Evolutionary conservation across 2,329 filamentous ascomycete species (phyloP).

Genomic region (Pezicula carpinea): DNA sequence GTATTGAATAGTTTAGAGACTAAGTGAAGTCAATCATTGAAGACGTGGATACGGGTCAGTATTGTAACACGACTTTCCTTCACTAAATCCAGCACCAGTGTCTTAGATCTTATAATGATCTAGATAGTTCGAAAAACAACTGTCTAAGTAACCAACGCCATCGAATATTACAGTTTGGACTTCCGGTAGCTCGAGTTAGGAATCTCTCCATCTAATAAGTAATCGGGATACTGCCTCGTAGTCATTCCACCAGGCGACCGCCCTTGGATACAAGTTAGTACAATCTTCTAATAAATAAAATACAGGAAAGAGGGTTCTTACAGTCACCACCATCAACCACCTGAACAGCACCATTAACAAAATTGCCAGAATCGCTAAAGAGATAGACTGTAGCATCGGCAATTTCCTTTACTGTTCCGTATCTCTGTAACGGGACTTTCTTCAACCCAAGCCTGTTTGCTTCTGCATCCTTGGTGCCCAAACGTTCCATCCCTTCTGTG

Average conservation of each 20-base stretch:
- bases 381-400: constrained; percentile 88
- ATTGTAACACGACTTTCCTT: too few species aligned
- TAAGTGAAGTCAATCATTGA: too few species aligned
- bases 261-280: not conserved
- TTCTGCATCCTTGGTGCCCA: constrained; percentile 32
- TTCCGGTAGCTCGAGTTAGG: constrained; percentile 1
- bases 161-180: not conserved
- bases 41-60: too few species aligned
- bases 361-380: constrained; percentile 81
- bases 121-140: too few species aligned
- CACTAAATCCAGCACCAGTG: too few species aligned
- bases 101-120: too few species aligned
- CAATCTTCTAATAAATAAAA: not conserved
- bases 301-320: not conserved
- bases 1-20: too few species aligned
- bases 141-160: too few species aligned
- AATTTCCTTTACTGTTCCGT: constrained; percentile 80
- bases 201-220: not conserved
- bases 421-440: constrained; percentile 67
- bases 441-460: constrained; percentile 24
- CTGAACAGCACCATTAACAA: constrained; percentile 76
- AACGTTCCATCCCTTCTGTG: constrained; percentile 74
- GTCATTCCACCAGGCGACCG: constrained; percentile 1
- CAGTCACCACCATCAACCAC: constrained; percentile 59
- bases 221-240: not conserved